phyloP scores from a whole-genome alignment of 2,329 filamentous ascomycete species.

The Geosmithia putterillii region DNA sequence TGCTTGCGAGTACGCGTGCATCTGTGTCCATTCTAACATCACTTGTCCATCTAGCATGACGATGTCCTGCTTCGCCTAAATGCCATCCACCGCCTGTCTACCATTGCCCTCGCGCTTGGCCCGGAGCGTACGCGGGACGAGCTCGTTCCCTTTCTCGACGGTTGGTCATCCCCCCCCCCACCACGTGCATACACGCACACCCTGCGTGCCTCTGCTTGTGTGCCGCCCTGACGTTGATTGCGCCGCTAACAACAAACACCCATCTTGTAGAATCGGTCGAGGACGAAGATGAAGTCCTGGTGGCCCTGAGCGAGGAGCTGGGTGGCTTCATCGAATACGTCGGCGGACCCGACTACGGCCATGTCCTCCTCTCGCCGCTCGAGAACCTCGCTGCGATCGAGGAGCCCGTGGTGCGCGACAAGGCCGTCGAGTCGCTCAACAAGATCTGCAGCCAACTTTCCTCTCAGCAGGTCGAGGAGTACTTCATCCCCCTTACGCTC shows the following conservation, averaged over 20 bases:
- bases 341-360: slow-evolving; percentile 82
- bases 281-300: slow-evolving; percentile 96
- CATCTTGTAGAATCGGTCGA: slow-evolving; percentile 94
- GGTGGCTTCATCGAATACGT: slow-evolving; percentile 97
- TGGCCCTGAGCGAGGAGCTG: slow-evolving; percentile 91
- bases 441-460: slow-evolving; percentile 95
- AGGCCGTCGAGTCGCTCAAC: slow-evolving; percentile 98
- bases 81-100: slow-evolving; percentile 94
- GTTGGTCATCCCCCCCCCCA: too few species aligned
- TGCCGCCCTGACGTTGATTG: not conserved
- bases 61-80: slow-evolving; percentile 97
- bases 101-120: slow-evolving; percentile 91
- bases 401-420: slow-evolving; percentile 93
- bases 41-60: slow-evolving; percentile 58
- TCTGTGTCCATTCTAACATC: not conserved
- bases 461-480: slow-evolving; percentile 85
- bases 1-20: not conserved
- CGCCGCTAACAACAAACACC: slow-evolving; percentile 4
- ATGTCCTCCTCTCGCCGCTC: slow-evolving; percentile 90
- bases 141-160: slow-evolving; percentile 96
- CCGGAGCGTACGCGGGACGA: slow-evolving; percentile 95
- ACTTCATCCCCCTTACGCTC: slow-evolving; percentile 90
- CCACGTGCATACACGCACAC: too few species aligned
- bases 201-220: too few species aligned
- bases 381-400: slow-evolving; percentile 98